Evolutionary conservation across 768 basidiomycete genomes (phyloP), one percentile per base, ranked within the genome.

Genomic region (Termitomyces sp.): DNA sequence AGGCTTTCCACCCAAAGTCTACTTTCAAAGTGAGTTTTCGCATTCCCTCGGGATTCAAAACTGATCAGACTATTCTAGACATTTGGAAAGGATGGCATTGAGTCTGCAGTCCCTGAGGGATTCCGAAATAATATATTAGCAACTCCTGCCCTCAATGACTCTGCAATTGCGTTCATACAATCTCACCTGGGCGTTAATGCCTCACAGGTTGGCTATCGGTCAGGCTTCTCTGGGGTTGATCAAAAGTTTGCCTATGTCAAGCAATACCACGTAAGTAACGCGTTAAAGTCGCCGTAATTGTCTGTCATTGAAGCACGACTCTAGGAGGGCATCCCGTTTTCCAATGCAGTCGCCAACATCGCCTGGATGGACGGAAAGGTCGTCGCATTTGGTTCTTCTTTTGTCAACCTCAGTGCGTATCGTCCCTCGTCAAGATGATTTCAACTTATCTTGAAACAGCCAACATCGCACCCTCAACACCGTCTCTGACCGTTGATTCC

Each of bases 281-380:
- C 20, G 28, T 22, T 11, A 10, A 18, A 50, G 8, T 41, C 9
- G 24, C 14, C 16, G 20, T 43, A 10, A 0, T 35, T 22, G 47
- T n/a, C 22, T 11, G 20, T 13, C 14, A 5, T 32, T 16, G 28
- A 24, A 48, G 57, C 22, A 38, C 13, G 35, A 32, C 16, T 7
- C 22, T 8, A 65, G 70, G 66, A 72, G 26, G 68, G 64, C 28
- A 60, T 73, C 26, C 63, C 66, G 1, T 67, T 73, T 47, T 60
- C 67, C 13, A 73, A 73, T 20, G 75, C 75, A 6, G 77, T 78
- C 6, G 76, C 75, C 20, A 78, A 78, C 51, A 69, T 77, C 22
- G 73, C 73, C 2, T 74, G 77, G 67, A 73, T 72, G 62, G 64
- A 68, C 26, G 72, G 69, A 58, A 73, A 73, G 61, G 72, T 76